Base-by-base conservation (phyloP, 2,329 filamentous ascomycete genomes). In the Exserohilum rostratum region DNA sequence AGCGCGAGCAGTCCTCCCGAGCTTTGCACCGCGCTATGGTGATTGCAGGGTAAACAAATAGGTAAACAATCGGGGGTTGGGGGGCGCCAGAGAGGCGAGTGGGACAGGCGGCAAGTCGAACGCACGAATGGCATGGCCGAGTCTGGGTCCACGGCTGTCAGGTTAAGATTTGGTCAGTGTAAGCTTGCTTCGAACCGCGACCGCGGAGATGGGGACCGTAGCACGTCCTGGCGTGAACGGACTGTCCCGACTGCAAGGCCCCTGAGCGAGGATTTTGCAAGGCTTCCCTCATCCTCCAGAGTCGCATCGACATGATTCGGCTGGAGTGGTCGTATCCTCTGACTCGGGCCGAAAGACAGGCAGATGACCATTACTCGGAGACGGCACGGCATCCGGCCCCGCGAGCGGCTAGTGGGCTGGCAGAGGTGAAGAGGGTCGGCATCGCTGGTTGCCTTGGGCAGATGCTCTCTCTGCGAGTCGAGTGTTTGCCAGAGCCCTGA, bases 111-210 rank as follows among this genome's bases (percentile, higher is more conserved):
- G 42, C 35, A 47, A n/a, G 33, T 35, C 6, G 33, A 17, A 35
- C 33, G 33, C 33, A 35, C 38, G 39, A 50, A 50, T 50, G 27
- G 12, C 22, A 18, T 18, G 27, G 5, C 17, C 18, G n/a, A 20
- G 22, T 15, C 18, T 40, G 34, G 42, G 15, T 27, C 34, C 31
- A 38, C 34, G 22, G 37, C 31, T 38, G 50, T 58, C 51, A 50
- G 59, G 46, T 64, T 64, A 62, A 62, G 60, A 61, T 58, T 55
- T 63, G 65, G 62, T 65, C 64, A 66, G 64, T 66, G 62, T 46
- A n/a, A 31, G 53, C 55, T 45, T 54, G 53, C 47, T 27, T 53
- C 46, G 58, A 55, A 55, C 61, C 63, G 62, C 44, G 57, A 51
- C 57, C 42, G 58, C 55, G 62, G 61, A 58, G 56, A 58, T 57